Base-by-base conservation (phyloP, 2,329 filamentous ascomycete species). In the Aspergillus bombycis region DNA sequence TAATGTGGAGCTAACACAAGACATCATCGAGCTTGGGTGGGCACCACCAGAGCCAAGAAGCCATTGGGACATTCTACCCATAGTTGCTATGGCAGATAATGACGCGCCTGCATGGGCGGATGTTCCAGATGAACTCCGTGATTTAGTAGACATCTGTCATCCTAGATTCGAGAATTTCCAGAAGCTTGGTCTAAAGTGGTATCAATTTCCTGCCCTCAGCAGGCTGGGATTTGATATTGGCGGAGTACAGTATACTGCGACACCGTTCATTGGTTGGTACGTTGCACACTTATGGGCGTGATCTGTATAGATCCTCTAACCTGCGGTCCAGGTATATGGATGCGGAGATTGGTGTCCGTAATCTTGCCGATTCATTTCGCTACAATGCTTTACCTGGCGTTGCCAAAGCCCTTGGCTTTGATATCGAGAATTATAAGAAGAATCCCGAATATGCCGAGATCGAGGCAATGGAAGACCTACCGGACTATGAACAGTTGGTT, bases 311-410 rank as follows among this genome's bases (percentile, higher is more conserved):
- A 53, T 54, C 1, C 4, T 28, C 32, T 60, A 41, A 60, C 48
- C 23, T 26, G n/a, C 10, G 9, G 19, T 11, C 7, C 26, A 60
- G 58, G 58, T 60, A 60, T 46, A 60, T 60, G 58, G 58, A 60
- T n/a, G 58, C 58, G 12, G 58, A 60, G 36, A 60, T 60, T 21
- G 58, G 58, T 9, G 58, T 60, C 8, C 48, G 58, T 2, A 60
- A 60, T 32, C 58, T 60, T 7, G 48, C 48, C 3, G 58, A 60
- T 23, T 30, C 48, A 16, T 60, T 60, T 54, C 58, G 58, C 4
- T 60, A 43, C 11, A 52, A 60, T 41, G 8, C n/a, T 34, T 23
- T 60, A n/a, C 48, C 58, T 5, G 58, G 54, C 3, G 58, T 60
- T 26, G 58, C 48, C 4, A 36, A 54, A 28, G 34, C 12, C 1